phyloP scores from a whole-genome alignment of 768 basidiomycete species.

The Panaeolus cyanescens region DNA sequence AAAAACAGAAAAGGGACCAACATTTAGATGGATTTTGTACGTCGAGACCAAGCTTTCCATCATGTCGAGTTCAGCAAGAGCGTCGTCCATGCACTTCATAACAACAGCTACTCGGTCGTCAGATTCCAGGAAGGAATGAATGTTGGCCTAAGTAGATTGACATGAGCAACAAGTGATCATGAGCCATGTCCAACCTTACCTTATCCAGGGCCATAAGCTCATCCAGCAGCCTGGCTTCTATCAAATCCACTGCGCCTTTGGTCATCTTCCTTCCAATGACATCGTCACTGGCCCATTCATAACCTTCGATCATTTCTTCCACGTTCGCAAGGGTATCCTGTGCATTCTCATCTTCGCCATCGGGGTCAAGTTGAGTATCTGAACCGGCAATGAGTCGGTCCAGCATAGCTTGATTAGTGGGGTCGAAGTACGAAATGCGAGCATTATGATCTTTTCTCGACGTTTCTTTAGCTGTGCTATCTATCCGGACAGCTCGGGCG shows the following conservation, averaged over 20 bases:
- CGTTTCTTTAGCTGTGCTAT: constrained; percentile 32
- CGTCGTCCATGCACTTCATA: constrained; percentile 87
- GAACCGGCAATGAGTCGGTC: constrained; percentile 65
- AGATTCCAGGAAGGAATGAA: constrained; percentile 95
- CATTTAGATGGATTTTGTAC: constrained; percentile 96
- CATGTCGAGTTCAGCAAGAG: constrained; percentile 82
- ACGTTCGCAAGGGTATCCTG: constrained; percentile 88
- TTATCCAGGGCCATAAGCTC: constrained; percentile 94
- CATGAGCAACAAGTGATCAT: neutral
- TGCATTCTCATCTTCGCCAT: constrained; percentile 70
- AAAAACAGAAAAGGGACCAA: constrained; percentile 36
- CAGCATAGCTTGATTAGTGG: constrained; percentile 69
- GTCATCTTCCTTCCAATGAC: constrained; percentile 65
- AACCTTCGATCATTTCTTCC: constrained; percentile 98
- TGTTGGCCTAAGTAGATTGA: constrained; percentile 70
- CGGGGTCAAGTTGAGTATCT: constrained; percentile 45
- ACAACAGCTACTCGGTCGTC: constrained; percentile 90
- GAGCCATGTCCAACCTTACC: constrained; percentile 41
- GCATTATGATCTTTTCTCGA: constrained; percentile 64
- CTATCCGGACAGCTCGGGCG: constrained; percentile 21
- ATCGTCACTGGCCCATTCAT: constrained; percentile 92
- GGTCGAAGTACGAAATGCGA: constrained; percentile 83
- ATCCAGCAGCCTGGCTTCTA: constrained; percentile 86
- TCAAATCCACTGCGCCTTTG: constrained; percentile 83
- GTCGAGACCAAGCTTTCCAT: constrained; percentile 89